Percentiles rank a stretch among this genome's conserved stretches.
Evolutionary conservation across 2,329 filamentous ascomycete genomes (phyloP).

Genomic region (Phoma sp.): DNA sequence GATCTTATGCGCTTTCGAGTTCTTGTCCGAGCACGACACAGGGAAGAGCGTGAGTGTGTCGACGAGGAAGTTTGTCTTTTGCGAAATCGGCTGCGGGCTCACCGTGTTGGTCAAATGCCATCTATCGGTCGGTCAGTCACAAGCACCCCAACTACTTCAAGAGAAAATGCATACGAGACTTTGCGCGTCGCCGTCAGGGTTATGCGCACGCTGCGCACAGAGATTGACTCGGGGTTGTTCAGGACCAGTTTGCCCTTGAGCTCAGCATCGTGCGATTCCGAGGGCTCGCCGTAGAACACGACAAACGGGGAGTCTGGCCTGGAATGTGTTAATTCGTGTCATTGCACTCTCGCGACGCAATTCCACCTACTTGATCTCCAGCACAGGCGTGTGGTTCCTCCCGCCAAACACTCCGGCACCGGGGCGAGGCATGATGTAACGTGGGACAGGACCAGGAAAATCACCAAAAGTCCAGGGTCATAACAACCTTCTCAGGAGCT

Average conservation of each 20-base stretch:
- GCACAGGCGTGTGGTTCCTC: conserved; percentile 39
- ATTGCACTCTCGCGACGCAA: too few relatives aligned
- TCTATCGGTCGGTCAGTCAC: conserved; percentile 35
- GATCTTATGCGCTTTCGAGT: conserved; percentile 56
- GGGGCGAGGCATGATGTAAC: conserved; percentile 41
- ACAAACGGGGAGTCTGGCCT: conserved; percentile 58
- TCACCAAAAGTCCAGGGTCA: not conserved
- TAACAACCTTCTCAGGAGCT: conserved; percentile 3
- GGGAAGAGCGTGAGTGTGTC: conserved; percentile 56
- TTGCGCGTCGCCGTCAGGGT: conserved; percentile 57
- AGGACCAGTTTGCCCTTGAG: conserved; percentile 57
- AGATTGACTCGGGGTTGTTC: conserved; percentile 56
- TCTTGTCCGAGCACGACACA: conserved; percentile 43
- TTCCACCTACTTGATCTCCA: conserved; percentile 54
- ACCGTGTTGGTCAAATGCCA: conserved; percentile 49
- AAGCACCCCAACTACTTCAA: too few relatives aligned
- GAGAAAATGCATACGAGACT: conserved; percentile 56
- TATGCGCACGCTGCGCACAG: conserved; percentile 56
- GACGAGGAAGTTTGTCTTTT: conserved; percentile 57
- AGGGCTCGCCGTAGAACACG: conserved; percentile 58
- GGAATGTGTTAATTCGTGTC: too few relatives aligned
- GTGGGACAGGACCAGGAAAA: conserved; percentile 21
- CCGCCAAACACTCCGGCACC: conserved; percentile 46
- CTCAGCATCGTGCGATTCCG: conserved; percentile 55
- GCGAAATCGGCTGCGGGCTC: conserved; percentile 52